phyloP scores from a whole-genome alignment of 2,329 filamentous ascomycete genomes.

The Pseudopyricularia javanii region DNA sequence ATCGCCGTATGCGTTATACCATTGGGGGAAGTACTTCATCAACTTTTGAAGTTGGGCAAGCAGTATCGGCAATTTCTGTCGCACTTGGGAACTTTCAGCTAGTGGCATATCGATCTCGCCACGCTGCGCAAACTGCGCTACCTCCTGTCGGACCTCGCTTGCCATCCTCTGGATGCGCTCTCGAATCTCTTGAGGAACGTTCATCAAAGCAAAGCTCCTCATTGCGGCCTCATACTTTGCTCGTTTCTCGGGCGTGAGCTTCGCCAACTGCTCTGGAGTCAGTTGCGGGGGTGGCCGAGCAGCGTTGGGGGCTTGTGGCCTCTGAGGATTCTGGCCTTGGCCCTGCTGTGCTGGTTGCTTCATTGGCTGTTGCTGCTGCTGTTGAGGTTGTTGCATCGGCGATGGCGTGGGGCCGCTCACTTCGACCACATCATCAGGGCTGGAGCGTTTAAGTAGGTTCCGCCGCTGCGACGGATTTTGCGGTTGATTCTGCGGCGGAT shows the following conservation, averaged over 20 bases:
- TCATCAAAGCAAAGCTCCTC: conserved; percentile 7
- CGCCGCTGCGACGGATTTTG: conserved; percentile 29
- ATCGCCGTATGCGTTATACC: neutral
- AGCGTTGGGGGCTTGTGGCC: neutral
- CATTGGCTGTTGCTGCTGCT: conserved; percentile 16
- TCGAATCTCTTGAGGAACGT: neutral
- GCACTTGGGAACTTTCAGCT: neutral
- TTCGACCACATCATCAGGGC: conserved; percentile 30
- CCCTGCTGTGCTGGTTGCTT: conserved; percentile 1
- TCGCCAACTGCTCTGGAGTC: conserved; percentile 25
- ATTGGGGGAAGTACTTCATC: neutral
- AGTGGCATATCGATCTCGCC: neutral
- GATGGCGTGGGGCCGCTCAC: conserved; percentile 10
- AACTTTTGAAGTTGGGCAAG: neutral
- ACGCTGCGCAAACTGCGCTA: neutral
- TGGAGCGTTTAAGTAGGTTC: conserved; percentile 39
- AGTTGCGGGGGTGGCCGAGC: conserved; percentile 13
- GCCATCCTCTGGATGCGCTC: neutral
- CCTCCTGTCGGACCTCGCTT: neutral
- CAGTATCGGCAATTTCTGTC: neutral
- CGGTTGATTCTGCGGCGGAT: conserved; percentile 29
- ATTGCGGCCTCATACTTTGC: conserved; percentile 26
- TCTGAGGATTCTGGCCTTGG: neutral
- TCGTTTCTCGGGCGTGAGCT: conserved; percentile 30
- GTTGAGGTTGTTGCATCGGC: conserved; percentile 10